Percentiles rank a stretch among this genome's conserved stretches.
Conservation (phyloP, 108 stramenopile species). For the Skeletonema menzelii region DNA sequence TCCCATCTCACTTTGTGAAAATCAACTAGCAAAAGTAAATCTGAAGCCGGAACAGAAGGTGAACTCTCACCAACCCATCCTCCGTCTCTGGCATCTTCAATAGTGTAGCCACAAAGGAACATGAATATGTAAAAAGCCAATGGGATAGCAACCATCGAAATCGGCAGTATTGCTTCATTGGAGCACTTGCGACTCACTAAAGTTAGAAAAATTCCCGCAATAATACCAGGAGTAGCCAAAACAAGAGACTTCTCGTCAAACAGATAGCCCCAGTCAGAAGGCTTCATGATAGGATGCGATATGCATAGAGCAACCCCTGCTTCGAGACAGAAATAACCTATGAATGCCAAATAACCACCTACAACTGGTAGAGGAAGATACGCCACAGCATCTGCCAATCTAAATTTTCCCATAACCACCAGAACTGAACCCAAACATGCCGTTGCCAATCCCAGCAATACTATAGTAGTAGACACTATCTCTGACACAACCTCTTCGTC, state of each 20-base stretch:
- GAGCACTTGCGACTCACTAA: slow-evolving; percentile 54
- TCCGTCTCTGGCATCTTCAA: slow-evolving; percentile 70
- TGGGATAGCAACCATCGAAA: slow-evolving; percentile 85
- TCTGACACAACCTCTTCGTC: slow-evolving; percentile 57
- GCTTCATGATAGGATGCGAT: slow-evolving; percentile 60
- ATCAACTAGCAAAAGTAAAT: slow-evolving; percentile 72
- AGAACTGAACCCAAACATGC: slow-evolving; percentile 81
- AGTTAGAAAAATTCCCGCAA: slow-evolving; percentile 77
- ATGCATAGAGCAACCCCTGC: slow-evolving; percentile 90
- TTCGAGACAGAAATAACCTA: slow-evolving; percentile 95
- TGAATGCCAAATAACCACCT: slow-evolving; percentile 89
- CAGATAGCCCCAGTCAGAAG: slow-evolving; percentile 74
- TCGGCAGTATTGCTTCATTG: slow-evolving; percentile 71
- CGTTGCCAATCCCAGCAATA: slow-evolving; percentile 74
- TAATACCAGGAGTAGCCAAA: slow-evolving; percentile 81
- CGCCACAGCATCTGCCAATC: slow-evolving; percentile 88
- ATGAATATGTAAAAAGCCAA: slow-evolving; percentile 81
- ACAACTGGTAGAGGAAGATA: slow-evolving; percentile 96
- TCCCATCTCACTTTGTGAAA: slow-evolving; percentile 79
- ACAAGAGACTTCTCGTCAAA: slow-evolving; percentile 49
- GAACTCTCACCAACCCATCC: slow-evolving; percentile 82
- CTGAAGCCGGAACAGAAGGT: slow-evolving; percentile 71
- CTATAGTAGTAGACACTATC: slow-evolving; percentile 73
- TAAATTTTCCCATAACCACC: slow-evolving; percentile 84
- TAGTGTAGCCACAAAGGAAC: slow-evolving; percentile 33